Evolutionary conservation across 495 filamentous ascomycete species (phyloP).

Genomic region (Mycothermus thermophilus): DNA sequence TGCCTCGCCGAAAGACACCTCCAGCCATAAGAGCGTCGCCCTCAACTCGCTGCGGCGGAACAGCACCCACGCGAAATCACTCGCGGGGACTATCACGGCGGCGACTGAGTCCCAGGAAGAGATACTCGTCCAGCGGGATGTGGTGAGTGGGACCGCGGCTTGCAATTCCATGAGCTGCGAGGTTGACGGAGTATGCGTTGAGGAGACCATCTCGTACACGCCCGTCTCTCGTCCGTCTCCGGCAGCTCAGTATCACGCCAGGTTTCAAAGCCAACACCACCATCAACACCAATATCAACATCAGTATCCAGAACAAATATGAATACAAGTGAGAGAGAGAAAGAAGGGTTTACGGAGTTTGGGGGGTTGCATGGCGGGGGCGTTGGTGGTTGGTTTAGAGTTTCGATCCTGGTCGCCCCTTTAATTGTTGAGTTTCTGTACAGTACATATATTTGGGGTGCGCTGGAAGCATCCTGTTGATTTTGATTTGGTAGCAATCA

Average conservation of each 20-base stretch:
- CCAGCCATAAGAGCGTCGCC: constrained; percentile 1
- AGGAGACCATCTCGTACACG: not conserved
- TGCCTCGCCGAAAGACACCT: not conserved
- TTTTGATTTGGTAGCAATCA: too few relatives aligned
- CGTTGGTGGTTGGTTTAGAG: too few relatives aligned
- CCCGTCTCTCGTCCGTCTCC: not conserved
- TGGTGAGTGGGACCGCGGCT: not conserved
- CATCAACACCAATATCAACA: not conserved
- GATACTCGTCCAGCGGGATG: constrained; percentile 7
- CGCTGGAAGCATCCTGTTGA: too few relatives aligned
- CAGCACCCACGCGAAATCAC: not conserved
- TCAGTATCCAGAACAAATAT: too few relatives aligned
- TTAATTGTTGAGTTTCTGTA: too few relatives aligned
- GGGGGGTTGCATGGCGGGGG: too few relatives aligned
- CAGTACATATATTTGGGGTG: too few relatives aligned
- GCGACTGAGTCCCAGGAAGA: constrained; percentile 9
- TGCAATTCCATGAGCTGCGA: not conserved
- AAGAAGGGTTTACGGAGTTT: too few relatives aligned
- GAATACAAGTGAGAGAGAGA: too few relatives aligned
- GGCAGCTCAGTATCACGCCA: not conserved
- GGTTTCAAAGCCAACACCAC: not conserved
- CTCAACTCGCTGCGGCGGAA: not conserved
- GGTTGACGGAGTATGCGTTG: not conserved
- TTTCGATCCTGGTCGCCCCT: too few relatives aligned
- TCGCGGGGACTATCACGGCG: not conserved